These are phyloP conservation scores for Talaromyces nanjingensis DNA, from an alignment of 495 filamentous ascomycete species.

Conservation along the genomic window DNA sequence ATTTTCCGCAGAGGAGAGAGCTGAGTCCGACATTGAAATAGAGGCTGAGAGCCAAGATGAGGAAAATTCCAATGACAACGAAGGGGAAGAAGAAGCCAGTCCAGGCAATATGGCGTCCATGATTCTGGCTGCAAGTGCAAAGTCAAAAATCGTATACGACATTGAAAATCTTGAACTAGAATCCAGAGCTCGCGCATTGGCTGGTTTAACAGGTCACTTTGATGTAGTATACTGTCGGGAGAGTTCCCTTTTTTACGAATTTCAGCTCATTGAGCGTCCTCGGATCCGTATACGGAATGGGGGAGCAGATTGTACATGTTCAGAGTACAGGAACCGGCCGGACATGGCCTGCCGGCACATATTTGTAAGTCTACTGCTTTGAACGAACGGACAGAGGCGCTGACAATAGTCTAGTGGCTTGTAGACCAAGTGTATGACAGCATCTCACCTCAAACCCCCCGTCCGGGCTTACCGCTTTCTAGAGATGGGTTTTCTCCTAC, in stretches of 20 bases:
- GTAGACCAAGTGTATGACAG: slow-evolving; percentile 36
- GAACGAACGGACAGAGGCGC: background rate
- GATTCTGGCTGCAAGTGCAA: slow-evolving; percentile 17
- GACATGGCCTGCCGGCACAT: slow-evolving; percentile 38
- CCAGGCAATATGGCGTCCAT: slow-evolving; percentile 14
- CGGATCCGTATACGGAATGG: slow-evolving; percentile 24
- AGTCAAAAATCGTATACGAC: slow-evolving; percentile 39
- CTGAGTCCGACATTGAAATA: background rate
- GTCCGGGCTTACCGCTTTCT: slow-evolving; percentile 23
- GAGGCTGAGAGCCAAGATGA: slow-evolving; percentile 11
- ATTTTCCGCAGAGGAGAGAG: background rate
- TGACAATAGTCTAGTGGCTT: slow-evolving; percentile 28
- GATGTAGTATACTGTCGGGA: slow-evolving; percentile 29
- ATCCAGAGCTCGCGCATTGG: slow-evolving; percentile 27
- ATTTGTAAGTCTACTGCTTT: slow-evolving; percentile 26
- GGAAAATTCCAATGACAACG: slow-evolving; percentile 12
- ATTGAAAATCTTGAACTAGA: slow-evolving; percentile 27
- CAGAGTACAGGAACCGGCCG: slow-evolving; percentile 23
- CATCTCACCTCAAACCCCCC: slow-evolving; percentile 20
- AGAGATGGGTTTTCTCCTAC: slow-evolving; percentile 27
- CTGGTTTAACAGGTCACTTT: slow-evolving; percentile 30
- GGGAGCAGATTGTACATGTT: slow-evolving; percentile 31
- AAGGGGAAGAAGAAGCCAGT: slow-evolving; percentile 10
- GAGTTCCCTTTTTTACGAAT: slow-evolving; percentile 26
- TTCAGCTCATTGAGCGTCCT: slow-evolving; percentile 28